Percentiles rank a stretch among this genome's conserved stretches.
Conservation (phyloP, 768 basidiomycete species). For the Suillus weaverae region DNA sequence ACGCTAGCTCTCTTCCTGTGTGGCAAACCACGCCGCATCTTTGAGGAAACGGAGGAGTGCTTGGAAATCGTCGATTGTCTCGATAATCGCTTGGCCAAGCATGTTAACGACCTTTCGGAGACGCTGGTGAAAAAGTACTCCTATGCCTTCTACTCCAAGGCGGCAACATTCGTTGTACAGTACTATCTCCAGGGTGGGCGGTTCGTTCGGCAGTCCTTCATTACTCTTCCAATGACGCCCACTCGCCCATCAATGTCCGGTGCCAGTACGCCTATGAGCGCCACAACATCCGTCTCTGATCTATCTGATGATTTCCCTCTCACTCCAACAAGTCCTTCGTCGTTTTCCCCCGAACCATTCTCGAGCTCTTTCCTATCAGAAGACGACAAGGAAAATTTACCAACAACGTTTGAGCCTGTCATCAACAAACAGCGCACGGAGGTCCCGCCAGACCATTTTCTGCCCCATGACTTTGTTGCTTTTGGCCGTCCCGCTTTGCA, state of each 20-base stretch:
- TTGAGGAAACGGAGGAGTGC: conserved; percentile 84
- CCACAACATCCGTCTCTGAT: conserved; percentile 72
- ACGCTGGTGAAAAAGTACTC: conserved; percentile 99
- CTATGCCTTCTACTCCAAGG: conserved; percentile 94
- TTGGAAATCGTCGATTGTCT: conserved; percentile 82
- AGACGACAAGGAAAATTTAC: conserved; percentile 81
- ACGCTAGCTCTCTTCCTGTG: conserved; percentile 88
- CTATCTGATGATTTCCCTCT: conserved; percentile 81
- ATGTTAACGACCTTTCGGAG: conserved; percentile 91
- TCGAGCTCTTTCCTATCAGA: conserved; percentile 63
- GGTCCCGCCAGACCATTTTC: conserved; percentile 68
- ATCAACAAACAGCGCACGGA: conserved; percentile 72
- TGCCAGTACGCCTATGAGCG: conserved; percentile 73
- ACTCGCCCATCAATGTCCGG: conserved; percentile 45
- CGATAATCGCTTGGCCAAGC: conserved; percentile 82
- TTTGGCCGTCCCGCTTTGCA: conserved; percentile 80
- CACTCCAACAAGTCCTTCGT: conserved; percentile 72
- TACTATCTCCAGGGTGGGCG: conserved; percentile 90
- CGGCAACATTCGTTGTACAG: conserved; percentile 89
- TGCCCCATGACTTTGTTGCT: conserved; percentile 78
- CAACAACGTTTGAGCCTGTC: conserved; percentile 68
- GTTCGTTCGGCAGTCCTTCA: conserved; percentile 50
- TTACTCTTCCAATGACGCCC: conserved; percentile 65
- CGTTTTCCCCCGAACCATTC: conserved; percentile 41
- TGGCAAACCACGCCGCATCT: conserved; percentile 71